Base-by-base conservation (phyloP, 257 asterid species). In the Scutellaria galericulata region DNA sequence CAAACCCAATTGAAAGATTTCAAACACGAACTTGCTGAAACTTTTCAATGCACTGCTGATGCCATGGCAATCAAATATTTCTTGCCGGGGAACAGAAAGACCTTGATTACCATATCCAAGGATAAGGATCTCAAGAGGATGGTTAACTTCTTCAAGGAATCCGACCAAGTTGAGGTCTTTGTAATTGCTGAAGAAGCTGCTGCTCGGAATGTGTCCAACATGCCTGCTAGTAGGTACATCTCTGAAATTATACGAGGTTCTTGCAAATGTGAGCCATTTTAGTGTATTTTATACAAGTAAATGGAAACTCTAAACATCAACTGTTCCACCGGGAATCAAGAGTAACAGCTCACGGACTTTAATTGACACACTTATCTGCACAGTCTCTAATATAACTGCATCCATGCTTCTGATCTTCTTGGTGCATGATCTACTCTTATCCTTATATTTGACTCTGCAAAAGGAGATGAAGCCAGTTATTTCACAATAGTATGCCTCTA, bases 51-150 rank as follows among this genome's bases (percentile, higher is more conserved):
- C 77, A 68, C 84, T 42, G 74, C 65, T 2, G 84, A 80, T 79
- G 85, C 82, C 58, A 82, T 95, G 87, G 70, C 89, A 13, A 85
- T 95, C 72, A 95, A 95, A 81, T 95, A 95, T 79, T 92, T 95
- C 65, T 95, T 95, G 67, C 98, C 97, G 0, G 99, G 97, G 56
- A 95, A 95, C 78, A 86, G 87, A 40, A 91, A 91, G 87, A 94
- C 97, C 45, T 85, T 95, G 82, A 95, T 95, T 41, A 95, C 95
- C 7, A 81, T 95, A 60, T 91, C 98, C 0, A 95, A 95, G 83
- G 96, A 95, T 71, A 95, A 95, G 89, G 99, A 95, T 71, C 92
- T 95, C 48, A 83, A 90, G 79, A 97, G 98, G 58, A 91, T 95
- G 98, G 78, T 95, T 64, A 92, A 92, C 87, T 91, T 91, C 82